These are phyloP conservation scores for Guadua angustifolia DNA, from an alignment of 176 grass and related monocot species.

Conservation along the genomic window DNA sequence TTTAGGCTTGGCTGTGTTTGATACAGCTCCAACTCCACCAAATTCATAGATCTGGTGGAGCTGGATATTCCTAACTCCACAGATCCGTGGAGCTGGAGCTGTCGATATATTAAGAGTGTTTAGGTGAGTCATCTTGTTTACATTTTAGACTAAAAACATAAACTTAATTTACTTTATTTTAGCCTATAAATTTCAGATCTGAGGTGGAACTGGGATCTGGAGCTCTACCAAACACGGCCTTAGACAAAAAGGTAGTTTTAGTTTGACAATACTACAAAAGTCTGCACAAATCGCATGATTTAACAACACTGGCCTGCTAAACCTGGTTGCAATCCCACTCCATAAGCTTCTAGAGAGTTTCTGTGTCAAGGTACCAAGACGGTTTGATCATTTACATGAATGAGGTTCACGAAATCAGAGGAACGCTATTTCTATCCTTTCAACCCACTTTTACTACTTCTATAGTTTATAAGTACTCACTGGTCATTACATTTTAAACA, in stretches of 20 bases:
- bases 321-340: not conserved
- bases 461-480: not conserved
- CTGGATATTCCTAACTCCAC: no score
- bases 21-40: no score
- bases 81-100: no score
- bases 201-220: no score
- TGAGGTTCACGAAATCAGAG: conserved; percentile 10
- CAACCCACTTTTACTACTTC: conserved; percentile 1
- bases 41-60: no score
- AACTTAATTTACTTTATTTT: no score
- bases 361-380: not conserved
- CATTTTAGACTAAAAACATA: no score
- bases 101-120: no score
- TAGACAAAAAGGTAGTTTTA: not conserved
- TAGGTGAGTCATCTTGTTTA: no score
- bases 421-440: not conserved
- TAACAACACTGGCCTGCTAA: conserved; percentile 30
- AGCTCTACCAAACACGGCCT: no score
- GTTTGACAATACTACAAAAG: not conserved
- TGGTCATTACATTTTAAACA: not conserved
- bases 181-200: no score
- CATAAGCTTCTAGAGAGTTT: not conserved
- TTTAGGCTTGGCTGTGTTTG: no score
- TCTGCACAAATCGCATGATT: not conserved
- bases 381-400: not conserved